A percentile compares a stretch with the other conserved stretches of the same genome.
These are phyloP conservation scores for Thraustotheca clavata DNA, from an alignment of 352 stramenopile genomes.

Conservation along the genomic window DNA sequence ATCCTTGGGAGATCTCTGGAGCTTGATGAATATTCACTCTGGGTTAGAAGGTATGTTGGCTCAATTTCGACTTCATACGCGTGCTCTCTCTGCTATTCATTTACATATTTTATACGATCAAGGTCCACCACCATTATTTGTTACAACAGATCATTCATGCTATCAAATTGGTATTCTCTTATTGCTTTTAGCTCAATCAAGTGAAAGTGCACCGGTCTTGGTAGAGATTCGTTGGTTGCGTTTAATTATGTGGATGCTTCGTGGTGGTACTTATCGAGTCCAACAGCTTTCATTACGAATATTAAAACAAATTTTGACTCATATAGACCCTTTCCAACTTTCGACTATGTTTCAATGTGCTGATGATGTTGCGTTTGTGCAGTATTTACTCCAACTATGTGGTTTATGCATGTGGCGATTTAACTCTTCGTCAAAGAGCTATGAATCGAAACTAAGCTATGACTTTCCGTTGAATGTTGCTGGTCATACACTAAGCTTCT, in stretches of 20 bases:
- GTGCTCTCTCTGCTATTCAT: slow-evolving; percentile 87
- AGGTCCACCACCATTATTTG: slow-evolving; percentile 27
- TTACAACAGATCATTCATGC: slow-evolving; percentile 24
- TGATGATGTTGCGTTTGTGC: slow-evolving; percentile 31
- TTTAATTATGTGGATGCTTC: slow-evolving; percentile 44
- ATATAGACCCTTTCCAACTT: slow-evolving; percentile 27
- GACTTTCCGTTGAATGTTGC: background rate
- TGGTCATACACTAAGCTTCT: background rate
- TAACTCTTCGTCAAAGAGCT: background rate
- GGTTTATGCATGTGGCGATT: slow-evolving; percentile 30
- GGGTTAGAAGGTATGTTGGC: slow-evolving; percentile 76
- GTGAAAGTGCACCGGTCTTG: slow-evolving; percentile 35
- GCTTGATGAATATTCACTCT: background rate
- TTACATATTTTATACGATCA: slow-evolving; percentile 85
- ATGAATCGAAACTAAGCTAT: background rate
- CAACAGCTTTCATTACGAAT: slow-evolving; percentile 62
- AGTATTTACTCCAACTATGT: slow-evolving; percentile 39
- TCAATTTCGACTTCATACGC: slow-evolving; percentile 85
- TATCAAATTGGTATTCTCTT: slow-evolving; percentile 38
- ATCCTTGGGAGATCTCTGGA: background rate
- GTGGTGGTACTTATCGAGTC: slow-evolving; percentile 36
- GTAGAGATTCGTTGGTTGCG: slow-evolving; percentile 35
- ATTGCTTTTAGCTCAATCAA: slow-evolving; percentile 35
- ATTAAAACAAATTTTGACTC: slow-evolving; percentile 32
- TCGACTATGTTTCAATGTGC: slow-evolving; percentile 23